Conservation (phyloP, 768 basidiomycete species). For the Podaxis sp. region DNA sequence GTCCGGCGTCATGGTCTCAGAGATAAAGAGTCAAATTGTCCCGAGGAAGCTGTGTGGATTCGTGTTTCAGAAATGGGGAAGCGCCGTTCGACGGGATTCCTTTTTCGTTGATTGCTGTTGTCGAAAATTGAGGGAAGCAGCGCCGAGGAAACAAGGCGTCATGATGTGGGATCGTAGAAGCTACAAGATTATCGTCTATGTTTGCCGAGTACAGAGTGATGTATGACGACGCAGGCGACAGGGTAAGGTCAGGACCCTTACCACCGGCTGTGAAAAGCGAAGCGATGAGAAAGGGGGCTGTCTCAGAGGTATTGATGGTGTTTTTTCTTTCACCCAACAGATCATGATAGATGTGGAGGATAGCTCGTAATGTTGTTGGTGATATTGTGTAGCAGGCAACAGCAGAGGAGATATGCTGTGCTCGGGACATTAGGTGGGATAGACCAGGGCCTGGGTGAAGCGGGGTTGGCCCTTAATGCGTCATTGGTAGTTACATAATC, state of each 20-base stretch:
- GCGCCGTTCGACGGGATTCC: background rate
- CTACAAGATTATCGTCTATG: background rate
- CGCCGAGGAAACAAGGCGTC: background rate
- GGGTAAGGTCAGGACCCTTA: background rate
- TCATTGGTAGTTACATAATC: conserved; percentile 1
- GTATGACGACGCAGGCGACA: background rate
- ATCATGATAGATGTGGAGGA: too few species aligned
- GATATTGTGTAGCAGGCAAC: background rate
- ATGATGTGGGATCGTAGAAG: background rate
- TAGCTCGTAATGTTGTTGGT: too few species aligned
- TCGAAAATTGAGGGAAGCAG: background rate
- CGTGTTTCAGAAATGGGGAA: background rate
- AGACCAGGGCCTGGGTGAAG: background rate
- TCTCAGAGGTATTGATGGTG: too few species aligned
- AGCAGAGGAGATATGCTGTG: background rate
- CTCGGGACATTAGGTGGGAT: background rate
- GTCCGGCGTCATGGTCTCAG: background rate
- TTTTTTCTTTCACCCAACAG: too few species aligned
- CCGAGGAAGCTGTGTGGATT: background rate
- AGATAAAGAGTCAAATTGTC: background rate
- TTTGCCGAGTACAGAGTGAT: background rate
- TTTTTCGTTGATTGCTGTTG: background rate
- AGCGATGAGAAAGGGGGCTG: too few species aligned
- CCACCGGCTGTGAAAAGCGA: too few species aligned
- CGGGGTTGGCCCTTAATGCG: background rate